These are phyloP conservation scores for Truncatella angustata DNA, from an alignment of 2,329 filamentous ascomycete genomes.

Conservation along the genomic window DNA sequence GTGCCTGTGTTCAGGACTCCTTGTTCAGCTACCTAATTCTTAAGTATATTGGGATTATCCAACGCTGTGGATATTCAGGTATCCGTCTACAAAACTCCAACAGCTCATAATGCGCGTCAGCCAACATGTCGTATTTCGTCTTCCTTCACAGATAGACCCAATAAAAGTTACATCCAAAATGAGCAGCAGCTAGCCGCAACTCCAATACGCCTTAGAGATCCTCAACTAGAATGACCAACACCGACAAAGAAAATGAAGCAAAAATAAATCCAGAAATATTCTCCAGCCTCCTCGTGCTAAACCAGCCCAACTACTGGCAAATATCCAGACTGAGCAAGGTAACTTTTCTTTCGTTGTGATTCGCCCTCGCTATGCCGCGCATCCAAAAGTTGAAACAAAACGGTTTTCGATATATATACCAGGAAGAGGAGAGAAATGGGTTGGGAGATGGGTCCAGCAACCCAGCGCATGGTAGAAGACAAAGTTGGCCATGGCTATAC, in stretches of 20 bases:
- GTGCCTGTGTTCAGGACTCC: background rate
- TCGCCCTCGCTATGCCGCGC: constrained; percentile 3
- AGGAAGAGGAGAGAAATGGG: background rate
- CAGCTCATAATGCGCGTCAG: background rate
- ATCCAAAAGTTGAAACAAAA: background rate
- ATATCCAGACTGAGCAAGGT: background rate
- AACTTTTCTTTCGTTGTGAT: background rate
- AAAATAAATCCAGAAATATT: background rate
- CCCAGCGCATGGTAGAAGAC: too few species aligned
- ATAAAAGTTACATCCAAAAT: background rate
- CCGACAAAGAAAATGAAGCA: background rate
- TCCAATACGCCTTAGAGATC: background rate
- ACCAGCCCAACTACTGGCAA: background rate
- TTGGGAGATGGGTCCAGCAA: too few species aligned
- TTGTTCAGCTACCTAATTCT: background rate
- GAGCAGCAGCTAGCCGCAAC: background rate
- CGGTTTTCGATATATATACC: background rate
- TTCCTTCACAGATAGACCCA: background rate
- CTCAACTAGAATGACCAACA: background rate
- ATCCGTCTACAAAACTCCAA: background rate
- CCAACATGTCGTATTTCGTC: background rate
- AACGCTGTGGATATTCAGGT: background rate
- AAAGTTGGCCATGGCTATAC: background rate
- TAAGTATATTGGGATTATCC: background rate
- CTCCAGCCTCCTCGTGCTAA: background rate